Evolutionary conservation across 768 basidiomycete species (phyloP).

Genomic region (Gymnopilus junonius): DNA sequence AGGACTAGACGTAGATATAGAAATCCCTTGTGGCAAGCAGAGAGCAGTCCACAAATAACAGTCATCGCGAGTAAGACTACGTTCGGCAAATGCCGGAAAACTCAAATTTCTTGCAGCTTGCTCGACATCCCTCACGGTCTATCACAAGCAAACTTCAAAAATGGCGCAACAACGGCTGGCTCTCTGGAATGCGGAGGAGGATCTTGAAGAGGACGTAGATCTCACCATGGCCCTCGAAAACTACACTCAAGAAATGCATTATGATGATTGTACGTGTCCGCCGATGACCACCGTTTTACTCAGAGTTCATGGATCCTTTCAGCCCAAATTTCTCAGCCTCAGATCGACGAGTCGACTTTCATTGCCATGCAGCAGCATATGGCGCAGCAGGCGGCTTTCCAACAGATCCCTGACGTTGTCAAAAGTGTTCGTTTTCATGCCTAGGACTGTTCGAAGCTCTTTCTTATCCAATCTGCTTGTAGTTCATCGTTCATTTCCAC

Average conservation of each 20-base stretch:
- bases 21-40: too few relatives aligned
- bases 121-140: slow-evolving; percentile 16
- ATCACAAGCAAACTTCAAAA: slow-evolving; percentile 19
- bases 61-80: too few relatives aligned
- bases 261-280: slow-evolving; percentile 61
- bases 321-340: slow-evolving; percentile 58
- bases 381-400: slow-evolving; percentile 81
- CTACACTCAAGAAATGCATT: slow-evolving; percentile 69
- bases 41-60: too few relatives aligned
- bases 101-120: slow-evolving; percentile 34
- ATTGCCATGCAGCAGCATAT: slow-evolving; percentile 82
- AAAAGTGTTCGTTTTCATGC: slow-evolving; percentile 65
- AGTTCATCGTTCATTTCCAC: slow-evolving; percentile 97
- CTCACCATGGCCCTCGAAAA: slow-evolving; percentile 69
- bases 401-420: slow-evolving; percentile 86
- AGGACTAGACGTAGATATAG: too few relatives aligned
- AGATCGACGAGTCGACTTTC: slow-evolving; percentile 72
- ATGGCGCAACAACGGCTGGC: slow-evolving; percentile 72
- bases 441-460: neutral
- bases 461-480: slow-evolving; percentile 14
- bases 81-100: slow-evolving; percentile 37
- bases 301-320: slow-evolving; percentile 9
- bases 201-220: slow-evolving; percentile 83
- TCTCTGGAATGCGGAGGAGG: slow-evolving; percentile 78
- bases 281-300: neutral